Evolutionary conservation across 2,329 filamentous ascomycete species (phyloP).

Genomic region (Exophiala bonariae): DNA sequence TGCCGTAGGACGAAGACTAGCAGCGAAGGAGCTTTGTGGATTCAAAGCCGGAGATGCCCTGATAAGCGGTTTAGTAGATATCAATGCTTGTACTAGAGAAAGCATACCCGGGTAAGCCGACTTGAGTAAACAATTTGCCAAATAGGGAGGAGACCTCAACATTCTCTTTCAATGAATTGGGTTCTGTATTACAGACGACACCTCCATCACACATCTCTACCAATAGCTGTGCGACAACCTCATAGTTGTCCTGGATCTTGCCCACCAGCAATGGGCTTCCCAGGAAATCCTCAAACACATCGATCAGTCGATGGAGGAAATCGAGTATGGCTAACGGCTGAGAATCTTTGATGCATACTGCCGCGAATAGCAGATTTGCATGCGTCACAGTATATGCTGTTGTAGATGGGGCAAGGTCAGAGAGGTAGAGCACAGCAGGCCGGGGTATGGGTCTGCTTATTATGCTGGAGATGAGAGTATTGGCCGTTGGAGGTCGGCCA

Average conservation of each 20-base stretch:
- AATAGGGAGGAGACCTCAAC: slow-evolving; percentile 91
- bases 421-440: slow-evolving; percentile 81
- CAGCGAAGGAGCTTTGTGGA: slow-evolving; percentile 40
- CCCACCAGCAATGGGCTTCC: slow-evolving; percentile 80
- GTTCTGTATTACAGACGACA: slow-evolving; percentile 84
- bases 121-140: slow-evolving; percentile 82
- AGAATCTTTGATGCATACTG: slow-evolving; percentile 80
- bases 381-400: slow-evolving; percentile 87
- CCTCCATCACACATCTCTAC: slow-evolving; percentile 97
- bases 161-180: slow-evolving; percentile 85
- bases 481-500: slow-evolving; percentile 73
- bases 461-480: slow-evolving; percentile 80
- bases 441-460: slow-evolving; percentile 77
- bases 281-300: slow-evolving; percentile 91
- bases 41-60: slow-evolving; percentile 44
- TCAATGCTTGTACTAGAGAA: background rate
- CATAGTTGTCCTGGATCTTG: slow-evolving; percentile 87
- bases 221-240: slow-evolving; percentile 88
- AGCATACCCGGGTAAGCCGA: slow-evolving; percentile 73
- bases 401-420: slow-evolving; percentile 79
- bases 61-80: slow-evolving; percentile 15
- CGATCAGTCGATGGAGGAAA: slow-evolving; percentile 89
- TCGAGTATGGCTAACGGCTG: slow-evolving; percentile 89
- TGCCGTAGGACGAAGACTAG: slow-evolving; percentile 34
- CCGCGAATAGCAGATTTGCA: slow-evolving; percentile 80